These are phyloP conservation scores for Thalassiosira livingstoniorum DNA, from an alignment of 352 stramenopile genomes.

Conservation along the genomic window DNA sequence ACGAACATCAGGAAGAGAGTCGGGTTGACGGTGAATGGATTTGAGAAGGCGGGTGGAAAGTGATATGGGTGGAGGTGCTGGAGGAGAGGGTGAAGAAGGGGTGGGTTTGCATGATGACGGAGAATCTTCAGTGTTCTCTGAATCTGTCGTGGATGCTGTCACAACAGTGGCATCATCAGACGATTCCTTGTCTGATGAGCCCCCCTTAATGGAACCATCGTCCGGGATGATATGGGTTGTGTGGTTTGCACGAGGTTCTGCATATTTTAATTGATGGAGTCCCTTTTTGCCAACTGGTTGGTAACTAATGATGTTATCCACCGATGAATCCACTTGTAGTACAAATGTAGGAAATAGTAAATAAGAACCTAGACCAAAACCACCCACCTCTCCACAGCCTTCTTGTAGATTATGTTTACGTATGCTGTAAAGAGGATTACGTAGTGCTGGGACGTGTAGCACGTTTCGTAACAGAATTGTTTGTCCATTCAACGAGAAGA, in stretches of 20 bases:
- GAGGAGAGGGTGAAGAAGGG: background rate
- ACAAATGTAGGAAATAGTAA: conserved; percentile 8
- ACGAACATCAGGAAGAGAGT: background rate
- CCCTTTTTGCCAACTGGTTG: background rate
- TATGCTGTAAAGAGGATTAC: conserved; percentile 3
- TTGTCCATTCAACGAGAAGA: conserved; percentile 6
- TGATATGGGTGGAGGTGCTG: background rate
- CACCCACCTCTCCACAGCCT: background rate
- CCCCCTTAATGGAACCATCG: no score
- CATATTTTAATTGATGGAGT: background rate
- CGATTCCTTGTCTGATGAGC: background rate
- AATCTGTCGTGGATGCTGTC: background rate
- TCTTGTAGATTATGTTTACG: background rate
- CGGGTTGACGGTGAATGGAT: background rate
- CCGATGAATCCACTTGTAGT: background rate
- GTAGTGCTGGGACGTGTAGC: conserved; percentile 8
- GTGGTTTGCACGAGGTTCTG: background rate
- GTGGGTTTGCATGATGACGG: background rate
- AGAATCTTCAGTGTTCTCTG: background rate
- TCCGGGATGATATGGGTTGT: background rate
- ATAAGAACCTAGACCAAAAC: background rate
- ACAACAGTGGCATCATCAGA: background rate
- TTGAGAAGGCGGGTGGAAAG: background rate
- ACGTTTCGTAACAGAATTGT: conserved; percentile 6
- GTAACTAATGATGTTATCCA: conserved; percentile 12